Conservation (phyloP, 1,284 basidiomycete genomes). For the Cutaneotrichosporon sp. region DNA sequence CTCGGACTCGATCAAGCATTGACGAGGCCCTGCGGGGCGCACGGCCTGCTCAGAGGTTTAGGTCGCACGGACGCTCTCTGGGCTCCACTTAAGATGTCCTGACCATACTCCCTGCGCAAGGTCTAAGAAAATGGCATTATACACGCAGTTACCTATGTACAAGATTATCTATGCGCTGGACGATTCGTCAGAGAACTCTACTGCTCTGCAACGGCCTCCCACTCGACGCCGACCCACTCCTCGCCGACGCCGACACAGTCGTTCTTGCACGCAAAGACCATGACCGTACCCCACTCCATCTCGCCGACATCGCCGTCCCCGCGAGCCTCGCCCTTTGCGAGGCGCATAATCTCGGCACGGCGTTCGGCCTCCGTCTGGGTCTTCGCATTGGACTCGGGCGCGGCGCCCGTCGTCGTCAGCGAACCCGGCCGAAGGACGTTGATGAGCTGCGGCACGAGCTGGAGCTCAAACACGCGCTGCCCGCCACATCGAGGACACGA, state of each 20-base stretch:
- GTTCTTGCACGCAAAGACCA: constrained; percentile 45
- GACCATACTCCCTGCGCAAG: no score
- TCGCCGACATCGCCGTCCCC: constrained; percentile 26
- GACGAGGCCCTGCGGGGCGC: no score
- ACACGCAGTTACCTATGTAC: no score
- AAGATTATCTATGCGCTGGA: no score
- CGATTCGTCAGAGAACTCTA: no score
- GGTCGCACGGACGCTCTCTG: no score
- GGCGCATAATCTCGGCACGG: constrained; percentile 34
- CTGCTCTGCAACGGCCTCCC: no score
- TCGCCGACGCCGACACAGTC: constrained; percentile 48
- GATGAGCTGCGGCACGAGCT: constrained; percentile 48
- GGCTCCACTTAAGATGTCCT: no score
- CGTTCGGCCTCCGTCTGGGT: constrained; percentile 37
- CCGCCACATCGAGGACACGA: constrained; percentile 37
- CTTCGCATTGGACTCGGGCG: neutral
- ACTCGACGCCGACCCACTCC: constrained; percentile 48
- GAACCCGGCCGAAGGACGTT: constrained; percentile 34
- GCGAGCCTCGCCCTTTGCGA: constrained; percentile 25
- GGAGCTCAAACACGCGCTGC: constrained; percentile 46
- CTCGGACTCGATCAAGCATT: no score
- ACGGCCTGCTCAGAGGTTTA: no score
- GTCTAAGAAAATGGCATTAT: no score
- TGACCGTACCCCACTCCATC: constrained; percentile 50
- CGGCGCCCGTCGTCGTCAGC: constrained; percentile 21